phyloP scores from a whole-genome alignment of 2,329 filamentous ascomycete species.

The Eurotiales sp. region DNA sequence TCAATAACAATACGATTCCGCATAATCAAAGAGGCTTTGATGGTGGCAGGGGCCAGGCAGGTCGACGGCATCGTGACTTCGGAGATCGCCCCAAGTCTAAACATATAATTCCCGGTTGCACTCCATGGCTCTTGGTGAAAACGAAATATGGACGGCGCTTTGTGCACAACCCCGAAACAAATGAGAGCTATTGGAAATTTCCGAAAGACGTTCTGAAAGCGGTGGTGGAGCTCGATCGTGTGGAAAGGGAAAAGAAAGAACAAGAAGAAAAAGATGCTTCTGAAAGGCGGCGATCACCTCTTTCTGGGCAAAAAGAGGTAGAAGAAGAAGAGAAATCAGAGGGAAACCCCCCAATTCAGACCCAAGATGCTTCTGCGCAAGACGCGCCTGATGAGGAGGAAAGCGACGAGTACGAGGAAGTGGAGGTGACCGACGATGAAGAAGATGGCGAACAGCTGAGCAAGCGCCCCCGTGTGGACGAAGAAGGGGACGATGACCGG shows the following conservation, averaged over 20 bases:
- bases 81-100: conserved; percentile 78
- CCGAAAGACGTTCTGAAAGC: conserved; percentile 80
- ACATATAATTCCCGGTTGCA: conserved; percentile 71
- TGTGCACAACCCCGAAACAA: conserved; percentile 80
- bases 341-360: conserved; percentile 18
- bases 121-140: conserved; percentile 88
- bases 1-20: conserved; percentile 16
- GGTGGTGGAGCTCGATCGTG: conserved; percentile 61
- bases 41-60: conserved; percentile 54
- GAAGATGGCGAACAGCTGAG: conserved; percentile 46
- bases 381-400: conserved; percentile 43
- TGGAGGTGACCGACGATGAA: conserved; percentile 65
- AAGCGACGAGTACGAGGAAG: conserved; percentile 72
- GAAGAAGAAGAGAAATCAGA: conserved; percentile 13
- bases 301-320: conserved; percentile 14
- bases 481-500: conserved; percentile 41
- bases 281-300: conserved; percentile 20
- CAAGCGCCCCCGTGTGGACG: conserved; percentile 53
- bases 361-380: conserved; percentile 11
- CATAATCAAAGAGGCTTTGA: conserved; percentile 44
- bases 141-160: conserved; percentile 88
- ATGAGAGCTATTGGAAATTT: conserved; percentile 92
- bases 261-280: conserved; percentile 46
- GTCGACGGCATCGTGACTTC: conserved; percentile 63
- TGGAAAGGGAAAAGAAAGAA: conserved; percentile 68